Evolutionary conservation across 2,329 filamentous ascomycete species (phyloP), one percentile per base, ranked within the genome.

Genomic region (Ophiostoma ips): DNA sequence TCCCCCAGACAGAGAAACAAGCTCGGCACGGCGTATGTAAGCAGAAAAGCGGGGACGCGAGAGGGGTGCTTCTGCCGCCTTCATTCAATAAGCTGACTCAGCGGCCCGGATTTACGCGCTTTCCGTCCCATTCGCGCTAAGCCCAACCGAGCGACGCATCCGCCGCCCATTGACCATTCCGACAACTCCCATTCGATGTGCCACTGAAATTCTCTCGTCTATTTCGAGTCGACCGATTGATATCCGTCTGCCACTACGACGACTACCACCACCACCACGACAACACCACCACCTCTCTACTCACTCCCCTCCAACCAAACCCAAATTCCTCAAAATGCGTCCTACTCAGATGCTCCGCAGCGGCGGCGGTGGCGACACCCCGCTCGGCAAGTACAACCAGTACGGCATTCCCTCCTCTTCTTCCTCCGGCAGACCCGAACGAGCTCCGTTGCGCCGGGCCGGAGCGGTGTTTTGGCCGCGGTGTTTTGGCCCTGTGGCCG

Each of bases 271-370:
- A 38, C 24, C 8, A 40, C 21, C 24, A 11, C 8, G 5, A 34
- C 33, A 28, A 43, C 43, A 48, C 51, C 9, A 46, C 49, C 37
- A 33, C 47, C 38, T 33, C 37, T n/a, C 33, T 40, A 19, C 51
- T 18, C 34, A 37, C 34, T 28, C 45, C 36, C 28, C 18, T n/a
- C 46, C 12, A 30, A 52, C 36, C 40, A 45, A 55, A 48, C n/a
- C n/a, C n/a, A n/a, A n/a, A n/a, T n/a, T n/a, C n/a, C n/a, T 54
- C 63, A 70, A 55, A 40, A 73, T 73, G 71, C 66, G 64, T 58
- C 70, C 71, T 58, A 68, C 70, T 59, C 69, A 70, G 61, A 60
- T 58, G 55, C 64, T 71, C 53, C 59, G 60, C 53, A 62, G 61
- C 55, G 68, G 68, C 55, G 68, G 61, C 54, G 68, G 68, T 54